A percentile compares a stretch with the other conserved stretches of the same genome.
Evolutionary conservation across 345 rosid genomes (phyloP).

Genomic region (Carallia pectinifolia): DNA sequence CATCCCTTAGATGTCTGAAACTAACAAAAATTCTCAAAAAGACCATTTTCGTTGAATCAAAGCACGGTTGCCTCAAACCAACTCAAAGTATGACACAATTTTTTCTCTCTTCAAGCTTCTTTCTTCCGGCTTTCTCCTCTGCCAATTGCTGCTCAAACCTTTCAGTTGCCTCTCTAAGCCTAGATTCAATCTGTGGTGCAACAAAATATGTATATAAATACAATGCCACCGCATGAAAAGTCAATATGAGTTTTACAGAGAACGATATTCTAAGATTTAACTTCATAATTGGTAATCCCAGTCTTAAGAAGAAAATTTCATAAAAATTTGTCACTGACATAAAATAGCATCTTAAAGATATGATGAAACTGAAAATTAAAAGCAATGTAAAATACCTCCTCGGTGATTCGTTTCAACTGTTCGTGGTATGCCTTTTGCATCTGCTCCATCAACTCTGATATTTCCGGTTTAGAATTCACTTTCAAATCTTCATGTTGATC

Average conservation of each 20-base stretch:
- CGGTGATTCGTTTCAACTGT: constrained; percentile 64
- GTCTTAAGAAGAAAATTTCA: background rate
- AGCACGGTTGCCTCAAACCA: background rate
- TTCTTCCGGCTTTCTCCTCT: too few species aligned
- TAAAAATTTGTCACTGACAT: background rate
- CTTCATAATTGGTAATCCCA: background rate
- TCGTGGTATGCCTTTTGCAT: constrained; percentile 54
- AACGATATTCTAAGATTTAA: too few species aligned
- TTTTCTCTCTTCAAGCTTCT: too few species aligned
- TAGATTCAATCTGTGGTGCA: too few species aligned
- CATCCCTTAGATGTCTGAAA: too few species aligned
- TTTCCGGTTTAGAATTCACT: constrained; percentile 58
- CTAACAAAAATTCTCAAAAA: too few species aligned
- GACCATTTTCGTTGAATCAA: too few species aligned
- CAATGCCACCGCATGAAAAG: too few species aligned
- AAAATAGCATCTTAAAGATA: background rate
- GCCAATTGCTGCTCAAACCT: too few species aligned
- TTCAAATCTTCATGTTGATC: constrained; percentile 56
- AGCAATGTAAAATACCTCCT: constrained; percentile 40
- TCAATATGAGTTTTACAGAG: too few species aligned
- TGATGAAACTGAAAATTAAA: background rate
- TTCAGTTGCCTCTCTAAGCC: too few species aligned
- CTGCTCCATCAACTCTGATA: constrained; percentile 56
- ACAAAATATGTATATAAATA: too few species aligned
- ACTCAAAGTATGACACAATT: constrained; percentile 50